These are phyloP conservation scores for Stephania yunnanensis DNA, from an alignment of 164 flowering plant genomes.

Conservation along the genomic window DNA sequence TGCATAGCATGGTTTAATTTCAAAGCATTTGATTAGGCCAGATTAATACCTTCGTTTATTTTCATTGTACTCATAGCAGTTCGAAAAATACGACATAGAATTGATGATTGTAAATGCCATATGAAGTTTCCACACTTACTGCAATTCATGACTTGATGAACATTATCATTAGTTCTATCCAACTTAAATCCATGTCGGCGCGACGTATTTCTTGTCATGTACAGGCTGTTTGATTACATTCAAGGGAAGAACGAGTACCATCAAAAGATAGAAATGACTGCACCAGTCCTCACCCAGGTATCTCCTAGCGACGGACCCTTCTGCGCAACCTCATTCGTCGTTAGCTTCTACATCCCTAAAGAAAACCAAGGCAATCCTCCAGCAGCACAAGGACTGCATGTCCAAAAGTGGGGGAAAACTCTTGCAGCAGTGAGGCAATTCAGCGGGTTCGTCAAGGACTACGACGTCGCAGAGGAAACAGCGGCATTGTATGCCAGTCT, in stretches of 20 bases:
- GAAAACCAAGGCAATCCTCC: conserved; percentile 69
- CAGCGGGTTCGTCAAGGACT: conserved; percentile 60
- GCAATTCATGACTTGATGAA: too few relatives aligned
- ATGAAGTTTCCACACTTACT: too few relatives aligned
- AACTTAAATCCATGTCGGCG: too few relatives aligned
- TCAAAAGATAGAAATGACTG: conserved; percentile 78
- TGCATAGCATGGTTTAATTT: too few relatives aligned
- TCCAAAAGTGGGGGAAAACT: conserved; percentile 52
- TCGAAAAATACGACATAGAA: too few relatives aligned
- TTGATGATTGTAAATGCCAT: too few relatives aligned
- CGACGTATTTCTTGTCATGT: background rate
- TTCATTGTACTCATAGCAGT: too few relatives aligned
- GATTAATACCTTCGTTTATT: too few relatives aligned
- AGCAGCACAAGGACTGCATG: conserved; percentile 59
- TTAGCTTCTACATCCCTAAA: conserved; percentile 79
- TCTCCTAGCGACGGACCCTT: conserved; percentile 82
- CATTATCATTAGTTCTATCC: too few relatives aligned
- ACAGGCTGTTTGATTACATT: conserved; percentile 76
- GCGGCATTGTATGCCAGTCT: conserved; percentile 58
- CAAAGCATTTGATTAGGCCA: too few relatives aligned
- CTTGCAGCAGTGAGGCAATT: conserved; percentile 77
- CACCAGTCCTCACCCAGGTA: conserved; percentile 72
- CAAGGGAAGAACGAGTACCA: conserved; percentile 70
- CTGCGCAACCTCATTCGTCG: conserved; percentile 63
- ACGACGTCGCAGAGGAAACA: conserved; percentile 57